phyloP scores from a whole-genome alignment of 2,329 filamentous ascomycete genomes.

The Didymosphaeria variabile region DNA sequence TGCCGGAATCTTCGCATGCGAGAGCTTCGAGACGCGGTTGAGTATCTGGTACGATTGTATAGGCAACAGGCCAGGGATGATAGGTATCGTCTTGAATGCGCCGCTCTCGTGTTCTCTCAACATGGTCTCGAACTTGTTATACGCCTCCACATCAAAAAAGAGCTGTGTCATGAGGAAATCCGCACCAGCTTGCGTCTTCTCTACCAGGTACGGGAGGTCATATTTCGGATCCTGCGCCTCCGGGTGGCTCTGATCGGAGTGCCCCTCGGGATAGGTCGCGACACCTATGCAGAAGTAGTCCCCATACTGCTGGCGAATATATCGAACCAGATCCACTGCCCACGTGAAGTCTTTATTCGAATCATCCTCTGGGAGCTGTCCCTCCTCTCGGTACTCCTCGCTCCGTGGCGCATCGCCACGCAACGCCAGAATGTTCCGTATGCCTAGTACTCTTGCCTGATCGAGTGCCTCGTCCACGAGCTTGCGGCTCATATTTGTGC shows the following conservation, averaged over 20 bases:
- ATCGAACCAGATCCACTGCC: conserved; percentile 87
- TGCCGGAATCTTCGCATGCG: conserved; percentile 82
- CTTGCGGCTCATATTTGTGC: conserved; percentile 93
- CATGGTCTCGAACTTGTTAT: conserved; percentile 78
- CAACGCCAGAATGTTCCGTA: conserved; percentile 92
- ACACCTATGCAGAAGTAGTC: conserved; percentile 98
- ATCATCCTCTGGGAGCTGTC: conserved; percentile 66
- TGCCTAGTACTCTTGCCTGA: conserved; percentile 87
- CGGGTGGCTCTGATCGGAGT: conserved; percentile 89
- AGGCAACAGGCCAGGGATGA: conserved; percentile 96
- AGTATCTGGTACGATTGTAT: conserved; percentile 98
- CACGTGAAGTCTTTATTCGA: conserved; percentile 83
- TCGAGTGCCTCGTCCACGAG: conserved; percentile 89
- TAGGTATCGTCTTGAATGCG: conserved; percentile 83
- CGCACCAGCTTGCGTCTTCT: conserved; percentile 89
- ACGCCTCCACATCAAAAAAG: conserved; percentile 90
- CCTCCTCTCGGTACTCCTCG: conserved; percentile 81
- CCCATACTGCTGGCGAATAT: conserved; percentile 85
- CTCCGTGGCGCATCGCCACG: conserved; percentile 89
- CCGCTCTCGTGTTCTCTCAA: conserved; percentile 84
- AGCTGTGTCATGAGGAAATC: conserved; percentile 99
- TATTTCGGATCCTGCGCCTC: conserved; percentile 71
- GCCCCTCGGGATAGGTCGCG: conserved; percentile 93
- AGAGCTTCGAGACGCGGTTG: conserved; percentile 91
- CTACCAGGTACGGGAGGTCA: conserved; percentile 87